Conservation (phyloP, 495 filamentous ascomycete species). For the Darksidea phi region DNA sequence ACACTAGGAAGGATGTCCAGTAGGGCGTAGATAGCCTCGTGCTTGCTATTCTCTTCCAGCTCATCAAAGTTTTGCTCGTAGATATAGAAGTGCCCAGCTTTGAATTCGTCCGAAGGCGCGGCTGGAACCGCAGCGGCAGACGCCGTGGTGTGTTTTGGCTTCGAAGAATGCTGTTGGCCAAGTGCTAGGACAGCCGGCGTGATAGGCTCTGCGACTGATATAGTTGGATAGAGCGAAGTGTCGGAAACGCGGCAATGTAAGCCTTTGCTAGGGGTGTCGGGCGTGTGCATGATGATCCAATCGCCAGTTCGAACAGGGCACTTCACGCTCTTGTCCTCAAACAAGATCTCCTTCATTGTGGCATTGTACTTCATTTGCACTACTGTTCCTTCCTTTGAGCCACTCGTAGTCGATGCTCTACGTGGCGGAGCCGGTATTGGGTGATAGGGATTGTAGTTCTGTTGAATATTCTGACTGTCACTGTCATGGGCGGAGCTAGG, state of each 20-base stretch:
- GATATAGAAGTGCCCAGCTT: slow-evolving; percentile 36
- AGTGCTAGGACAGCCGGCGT: neutral
- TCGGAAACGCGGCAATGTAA: slow-evolving; percentile 50
- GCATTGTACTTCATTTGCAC: slow-evolving; percentile 37
- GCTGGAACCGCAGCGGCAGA: slow-evolving; percentile 1
- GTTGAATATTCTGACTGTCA: slow-evolving; percentile 2
- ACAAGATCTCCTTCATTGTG: slow-evolving; percentile 48
- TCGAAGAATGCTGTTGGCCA: neutral
- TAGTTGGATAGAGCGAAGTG: slow-evolving; percentile 39
- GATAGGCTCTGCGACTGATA: slow-evolving; percentile 37
- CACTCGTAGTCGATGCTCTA: neutral
- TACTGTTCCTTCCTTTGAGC: neutral
- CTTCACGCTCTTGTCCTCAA: slow-evolving; percentile 32
- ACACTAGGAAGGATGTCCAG: slow-evolving; percentile 70
- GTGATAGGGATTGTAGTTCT: neutral
- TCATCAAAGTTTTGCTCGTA: slow-evolving; percentile 61
- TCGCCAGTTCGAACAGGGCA: slow-evolving; percentile 52
- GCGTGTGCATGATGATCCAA: slow-evolving; percentile 55
- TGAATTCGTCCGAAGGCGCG: slow-evolving; percentile 24
- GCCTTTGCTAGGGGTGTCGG: slow-evolving; percentile 23
- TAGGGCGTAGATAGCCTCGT: slow-evolving; percentile 54
- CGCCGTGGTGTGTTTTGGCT: neutral
- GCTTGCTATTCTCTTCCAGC: slow-evolving; percentile 51
- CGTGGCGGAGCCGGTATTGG: neutral
- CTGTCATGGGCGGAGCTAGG: slow-evolving; percentile 12